Evolutionary conservation across 1,139 yeast species (phyloP), one percentile per base, ranked within the genome.

Genomic region (Yamadazyma diddensiae): DNA sequence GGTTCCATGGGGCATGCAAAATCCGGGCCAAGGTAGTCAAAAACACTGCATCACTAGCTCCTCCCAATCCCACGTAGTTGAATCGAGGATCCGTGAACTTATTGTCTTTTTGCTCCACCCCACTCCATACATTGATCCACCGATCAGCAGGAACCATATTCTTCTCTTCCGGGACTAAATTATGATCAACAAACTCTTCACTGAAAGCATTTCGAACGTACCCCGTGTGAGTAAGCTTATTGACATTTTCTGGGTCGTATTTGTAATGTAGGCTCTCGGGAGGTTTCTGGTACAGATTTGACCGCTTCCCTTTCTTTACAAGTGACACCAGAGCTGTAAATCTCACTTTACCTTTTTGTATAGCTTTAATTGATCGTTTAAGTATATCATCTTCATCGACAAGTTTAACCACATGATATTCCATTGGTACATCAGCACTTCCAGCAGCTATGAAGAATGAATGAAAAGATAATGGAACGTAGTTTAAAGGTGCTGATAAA

Each of bases 341-440:
- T 21, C 55, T 49, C 6, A 51, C 43, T 27, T 39, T 44, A 10
- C 54, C 66, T n/a, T 50, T 37, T 42, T 69, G 75, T 3, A 39
- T 33, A 10, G 53, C 65, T 26, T 46, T 43, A 11, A 69, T 55
- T 24, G 48, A 49, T 18, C 63, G 39, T 33, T 52, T 54, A 31
- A 59, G 47, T 10, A 52, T 43, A n/a, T 38, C 45, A 1, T 41
- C 52, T 4, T 49, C 55, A n/a, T 57, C 73, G 30, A 77, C 63
- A 15, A 80, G 54, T 30, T 64, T 65, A 19, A 57, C 61, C n/a
- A 84, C 87, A 17, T 67, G 61, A 51, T 80, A 84, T n/a, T 62
- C 62, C 53, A 81, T 70, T 10, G 77, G 77, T 1, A 58, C 46
- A 2, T 49, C 46, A 2, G 72, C 61, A 30, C 68, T 64, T 0